Evolutionary conservation across 192 early-diverging fungal species (phyloP), one percentile per base, ranked within the genome.

Genomic region (Rhizoclosmatium sp.): DNA sequence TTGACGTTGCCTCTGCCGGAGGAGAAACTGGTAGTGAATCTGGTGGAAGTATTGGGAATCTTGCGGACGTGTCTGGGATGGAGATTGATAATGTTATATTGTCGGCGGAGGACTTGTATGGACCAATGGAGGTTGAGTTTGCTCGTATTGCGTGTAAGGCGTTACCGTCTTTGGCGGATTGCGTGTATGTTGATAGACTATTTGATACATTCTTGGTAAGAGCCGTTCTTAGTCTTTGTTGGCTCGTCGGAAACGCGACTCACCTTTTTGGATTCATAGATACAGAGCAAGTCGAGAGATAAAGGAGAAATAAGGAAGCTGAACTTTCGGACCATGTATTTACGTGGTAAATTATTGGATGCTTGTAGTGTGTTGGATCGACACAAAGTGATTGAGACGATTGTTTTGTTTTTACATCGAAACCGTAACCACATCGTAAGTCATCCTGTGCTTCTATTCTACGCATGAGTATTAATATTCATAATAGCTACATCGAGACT

Each of bases 71-170:
- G 7, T 54, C 51, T 16, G 31, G 31, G 31, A 0, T 31, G 31
- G 31, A 31, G 31, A 31, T 31, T 58, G 14, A 12, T 12, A 65
- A 31, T 12, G 31, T 31, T n/a, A 31, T 31, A 58, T 21, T 58
- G 56, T 65, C 62, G 23, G 62, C 62, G 23, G 62, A 41, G 10
- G 23, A 65, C 5, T 10, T 40, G 62, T 65, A 65, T 42, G 62
- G 62, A 1, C 62, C 62, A 41, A 41, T 65, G 62, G 62, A 65
- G 21, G 7, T 65, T 42, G 62, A 65, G 62, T 65, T 65, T 65
- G 23, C 62, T 23, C 21, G 7, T 40, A 1, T 65, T 42, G 62
- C 23, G 12, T 10, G 5, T 7, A 23, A 41, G 21, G 5, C 62
- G 7, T 21, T 65, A 41, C 62, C 62, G 7, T 40, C 23, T 42